Evolutionary conservation across 2,329 filamentous ascomycete genomes (phyloP), one percentile per base, ranked within the genome.

Genomic region (Eutypella sp.): DNA sequence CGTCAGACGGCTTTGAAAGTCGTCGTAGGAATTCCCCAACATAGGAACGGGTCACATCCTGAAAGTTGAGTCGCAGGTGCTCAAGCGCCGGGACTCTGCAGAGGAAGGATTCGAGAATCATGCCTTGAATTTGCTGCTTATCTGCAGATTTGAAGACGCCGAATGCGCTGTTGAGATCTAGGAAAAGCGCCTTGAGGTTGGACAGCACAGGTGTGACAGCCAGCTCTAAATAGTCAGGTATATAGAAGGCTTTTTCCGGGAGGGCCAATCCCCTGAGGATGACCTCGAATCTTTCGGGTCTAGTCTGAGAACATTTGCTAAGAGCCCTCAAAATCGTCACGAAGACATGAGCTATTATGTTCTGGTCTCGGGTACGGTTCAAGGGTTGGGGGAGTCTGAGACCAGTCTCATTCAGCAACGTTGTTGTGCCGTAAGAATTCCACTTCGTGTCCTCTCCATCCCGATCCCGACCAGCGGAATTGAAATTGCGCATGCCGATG

Each of bases 401-500:
- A 33, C 29, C n/a, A n/a, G n/a, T n/a, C n/a, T n/a, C n/a, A n/a
- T n/a, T n/a, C n/a, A n/a, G n/a, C n/a, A n/a, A n/a, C n/a, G n/a
- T n/a, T n/a, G n/a, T n/a, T 16, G 66, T 61, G 2, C 80, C 79
- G 52, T 81, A 84, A 57, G 79, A 80, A 7, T 60, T 64, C 81
- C 82, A 85, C 1, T 54, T 45, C 0, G 52, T 56, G 11, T 47
- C 16, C 1, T 25, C 40, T 2, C 67, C 67, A 40, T 85, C 81
- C 3, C 81, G 74, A 11, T 56, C 57, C 4, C 81, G 75, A 9
- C 60, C 69, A 0, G 4, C 19, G 0, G 75, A 75, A 55, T 75
- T 67, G 61, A 78, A 84, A 56, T 85, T 79, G 16, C 82, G 74
- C 20, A 86, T 65, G 20, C 79, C 76, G 13, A 86, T 60, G 0